A percentile compares a stretch with the other conserved stretches of the same genome.
Evolutionary conservation across 2,329 filamentous ascomycete genomes (phyloP).

Genomic region (Calonectria ilicicola): DNA sequence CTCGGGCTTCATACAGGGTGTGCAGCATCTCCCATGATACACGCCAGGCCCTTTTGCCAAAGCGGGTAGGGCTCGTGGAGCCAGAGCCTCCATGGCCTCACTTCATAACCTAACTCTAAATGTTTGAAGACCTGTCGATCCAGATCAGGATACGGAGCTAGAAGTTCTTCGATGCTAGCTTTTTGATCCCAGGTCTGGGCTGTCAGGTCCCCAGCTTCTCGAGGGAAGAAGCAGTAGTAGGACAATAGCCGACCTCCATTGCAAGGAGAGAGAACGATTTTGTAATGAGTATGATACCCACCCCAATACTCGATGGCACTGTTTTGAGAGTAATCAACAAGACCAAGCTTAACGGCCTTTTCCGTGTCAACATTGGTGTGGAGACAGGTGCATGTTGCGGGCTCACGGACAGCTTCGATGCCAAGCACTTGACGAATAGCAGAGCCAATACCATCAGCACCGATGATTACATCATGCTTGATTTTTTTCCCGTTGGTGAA

Average conservation of each 20-base stretch:
- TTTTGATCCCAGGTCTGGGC: constrained; percentile 66
- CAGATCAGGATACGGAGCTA: constrained; percentile 67
- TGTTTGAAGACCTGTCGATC: constrained; percentile 68
- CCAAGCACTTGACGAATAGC: constrained; percentile 70
- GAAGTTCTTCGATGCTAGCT: constrained; percentile 63
- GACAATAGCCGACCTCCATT: constrained; percentile 69
- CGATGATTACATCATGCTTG: constrained; percentile 70
- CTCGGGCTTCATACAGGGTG: constrained; percentile 47
- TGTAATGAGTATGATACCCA: constrained; percentile 65
- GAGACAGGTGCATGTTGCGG: constrained; percentile 70
- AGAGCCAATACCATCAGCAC: constrained; percentile 77
- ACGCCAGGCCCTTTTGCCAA: constrained; percentile 26
- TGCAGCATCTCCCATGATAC: constrained; percentile 27
- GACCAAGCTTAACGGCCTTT: constrained; percentile 67
- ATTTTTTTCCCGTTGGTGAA: constrained; percentile 64
- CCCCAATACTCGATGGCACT: constrained; percentile 74
- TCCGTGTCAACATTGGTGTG: constrained; percentile 74
- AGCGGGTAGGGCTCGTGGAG: constrained; percentile 49
- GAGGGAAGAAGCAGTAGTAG: constrained; percentile 75
- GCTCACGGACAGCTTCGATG: constrained; percentile 67
- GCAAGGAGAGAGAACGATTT: constrained; percentile 74
- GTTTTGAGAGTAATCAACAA: constrained; percentile 71
- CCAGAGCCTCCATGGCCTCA: constrained; percentile 70
- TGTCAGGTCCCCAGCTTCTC: constrained; percentile 66
- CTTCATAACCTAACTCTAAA: constrained; percentile 66